Conservation (phyloP, 495 filamentous ascomycete genomes). For the Cercophora samala region DNA sequence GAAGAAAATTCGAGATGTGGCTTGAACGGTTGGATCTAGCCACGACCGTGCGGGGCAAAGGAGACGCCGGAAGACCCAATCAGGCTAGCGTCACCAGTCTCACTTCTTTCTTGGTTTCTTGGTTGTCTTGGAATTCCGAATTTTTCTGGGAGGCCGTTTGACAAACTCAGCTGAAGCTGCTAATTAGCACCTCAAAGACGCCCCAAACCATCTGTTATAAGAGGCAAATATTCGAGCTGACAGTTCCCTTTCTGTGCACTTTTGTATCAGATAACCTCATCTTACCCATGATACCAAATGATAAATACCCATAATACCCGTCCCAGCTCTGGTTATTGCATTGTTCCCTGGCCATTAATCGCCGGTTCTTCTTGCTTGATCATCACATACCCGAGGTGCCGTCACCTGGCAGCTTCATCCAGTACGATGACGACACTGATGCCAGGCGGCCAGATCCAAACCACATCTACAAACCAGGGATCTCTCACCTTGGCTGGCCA, state of each 20-base stretch:
- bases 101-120: background rate
- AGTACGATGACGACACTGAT: slow-evolving; percentile 3
- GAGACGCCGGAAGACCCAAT: background rate
- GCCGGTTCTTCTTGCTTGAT: slow-evolving; percentile 2
- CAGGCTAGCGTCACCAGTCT: background rate
- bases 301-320: too few relatives aligned
- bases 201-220: background rate
- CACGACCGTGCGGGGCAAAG: background rate
- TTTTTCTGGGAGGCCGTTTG: background rate
- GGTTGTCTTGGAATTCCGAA: background rate
- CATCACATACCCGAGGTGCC: background rate
- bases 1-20: background rate
- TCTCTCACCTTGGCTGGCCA: background rate
- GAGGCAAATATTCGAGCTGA: background rate
- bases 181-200: background rate
- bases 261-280: background rate
- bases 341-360: background rate
- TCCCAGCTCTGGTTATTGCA: background rate
- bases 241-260: too few relatives aligned
- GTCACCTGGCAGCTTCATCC: background rate
- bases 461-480: background rate
- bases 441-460: background rate
- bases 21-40: background rate
- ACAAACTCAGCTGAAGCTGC: background rate
- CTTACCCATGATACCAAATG: too few relatives aligned